Conservation (phyloP, 305 asterid species). For the Solanum aculeatissimum region DNA sequence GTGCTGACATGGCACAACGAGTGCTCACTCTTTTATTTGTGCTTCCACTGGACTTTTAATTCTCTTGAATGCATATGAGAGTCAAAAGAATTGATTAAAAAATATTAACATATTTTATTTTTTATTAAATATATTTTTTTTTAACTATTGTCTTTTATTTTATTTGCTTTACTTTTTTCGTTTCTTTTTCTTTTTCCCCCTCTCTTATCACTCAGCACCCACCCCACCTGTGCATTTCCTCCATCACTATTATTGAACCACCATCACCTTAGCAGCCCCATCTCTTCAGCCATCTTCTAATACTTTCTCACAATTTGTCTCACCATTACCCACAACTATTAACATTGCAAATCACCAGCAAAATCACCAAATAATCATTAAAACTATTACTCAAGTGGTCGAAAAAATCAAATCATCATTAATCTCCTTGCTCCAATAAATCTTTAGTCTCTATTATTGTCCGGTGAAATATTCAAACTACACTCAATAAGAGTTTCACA, state of each 20-base stretch:
- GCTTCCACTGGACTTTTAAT: no score
- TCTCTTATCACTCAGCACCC: not conserved
- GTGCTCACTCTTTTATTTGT: not conserved
- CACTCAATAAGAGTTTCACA: slow-evolving; percentile 38
- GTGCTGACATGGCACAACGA: not conserved
- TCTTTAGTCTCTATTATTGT: not conserved
- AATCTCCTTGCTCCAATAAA: not conserved
- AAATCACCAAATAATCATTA: not conserved
- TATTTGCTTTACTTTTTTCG: not conserved
- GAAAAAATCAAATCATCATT: not conserved
- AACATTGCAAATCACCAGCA: not conserved
- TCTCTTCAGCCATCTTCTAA: not conserved
- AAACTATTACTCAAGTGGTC: not conserved
- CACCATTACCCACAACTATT: not conserved
- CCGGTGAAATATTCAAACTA: slow-evolving; percentile 6
- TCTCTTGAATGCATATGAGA: not conserved
- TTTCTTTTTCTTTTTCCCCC: not conserved
- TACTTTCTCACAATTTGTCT: not conserved
- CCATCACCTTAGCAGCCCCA: not conserved
- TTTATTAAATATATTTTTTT: not conserved
- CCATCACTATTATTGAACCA: not conserved
- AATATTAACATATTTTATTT: not conserved
- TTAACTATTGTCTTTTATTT: not conserved
- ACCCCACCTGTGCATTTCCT: not conserved
- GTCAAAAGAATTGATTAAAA: not conserved